A percentile compares a stretch with the other conserved stretches of the same genome.
Conservation (phyloP, 2,329 filamentous ascomycete species). For the Lecanicillium sp. region DNA sequence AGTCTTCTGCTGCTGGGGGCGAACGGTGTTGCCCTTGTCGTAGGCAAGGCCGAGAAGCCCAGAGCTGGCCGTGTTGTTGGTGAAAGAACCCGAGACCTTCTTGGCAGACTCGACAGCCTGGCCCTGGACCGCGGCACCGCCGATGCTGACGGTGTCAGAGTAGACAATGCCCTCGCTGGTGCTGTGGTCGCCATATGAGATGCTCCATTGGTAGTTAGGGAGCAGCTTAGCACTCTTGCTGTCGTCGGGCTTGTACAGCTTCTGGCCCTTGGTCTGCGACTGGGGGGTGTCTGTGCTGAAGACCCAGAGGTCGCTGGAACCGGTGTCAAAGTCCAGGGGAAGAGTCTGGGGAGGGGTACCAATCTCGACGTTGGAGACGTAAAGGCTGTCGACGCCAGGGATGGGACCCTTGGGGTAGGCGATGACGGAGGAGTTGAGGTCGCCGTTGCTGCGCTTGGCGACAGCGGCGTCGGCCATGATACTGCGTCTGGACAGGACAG, state of each 20-base stretch:
- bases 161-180: conserved; percentile 38
- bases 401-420: conserved; percentile 2
- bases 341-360: conserved; percentile 35
- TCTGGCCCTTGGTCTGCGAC: conserved; percentile 32
- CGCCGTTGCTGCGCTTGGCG: not conserved
- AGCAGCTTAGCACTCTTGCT: conserved; percentile 34
- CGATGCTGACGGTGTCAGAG: conserved; percentile 36
- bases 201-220: conserved; percentile 34
- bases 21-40: conserved; percentile 36
- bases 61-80: conserved; percentile 34
- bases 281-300: conserved; percentile 39
- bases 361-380: conserved; percentile 24
- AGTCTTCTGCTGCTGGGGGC: conserved; percentile 35
- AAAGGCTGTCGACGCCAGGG: conserved; percentile 7
- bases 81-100: conserved; percentile 35
- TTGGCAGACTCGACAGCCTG: conserved; percentile 41
- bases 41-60: conserved; percentile 41
- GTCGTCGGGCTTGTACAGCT: conserved; percentile 32
- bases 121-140: conserved; percentile 32
- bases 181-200: conserved; percentile 39
- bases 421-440: conserved; percentile 3
- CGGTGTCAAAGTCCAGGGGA: conserved; percentile 37
- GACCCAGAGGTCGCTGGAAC: conserved; percentile 40
- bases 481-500: not conserved
- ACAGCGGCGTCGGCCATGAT: too few relatives aligned